These are phyloP conservation scores for Cercospora zeina DNA, from an alignment of 2,329 filamentous ascomycete genomes.

Conservation along the genomic window DNA sequence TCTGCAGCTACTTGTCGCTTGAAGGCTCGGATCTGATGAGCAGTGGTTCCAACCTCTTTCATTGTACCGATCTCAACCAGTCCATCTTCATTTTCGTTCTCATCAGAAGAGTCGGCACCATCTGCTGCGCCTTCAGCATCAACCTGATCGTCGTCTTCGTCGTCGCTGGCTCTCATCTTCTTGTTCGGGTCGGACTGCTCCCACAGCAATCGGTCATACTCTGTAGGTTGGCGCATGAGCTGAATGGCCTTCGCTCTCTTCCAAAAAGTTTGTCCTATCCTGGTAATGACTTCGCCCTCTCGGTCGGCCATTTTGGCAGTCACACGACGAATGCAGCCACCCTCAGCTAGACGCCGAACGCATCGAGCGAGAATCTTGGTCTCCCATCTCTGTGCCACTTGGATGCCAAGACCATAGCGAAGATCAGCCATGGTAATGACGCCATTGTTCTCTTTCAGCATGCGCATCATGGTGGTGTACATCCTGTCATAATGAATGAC, in stretches of 20 bases:
- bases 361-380: constrained; percentile 44
- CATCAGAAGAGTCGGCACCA: constrained; percentile 7
- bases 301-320: constrained; percentile 22
- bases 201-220: constrained; percentile 35
- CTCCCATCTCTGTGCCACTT: constrained; percentile 40
- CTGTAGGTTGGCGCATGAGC: constrained; percentile 43
- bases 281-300: constrained; percentile 26
- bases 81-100: constrained; percentile 14
- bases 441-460: constrained; percentile 51
- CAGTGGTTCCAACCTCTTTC: constrained; percentile 12
- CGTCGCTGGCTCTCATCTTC: constrained; percentile 11
- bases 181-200: constrained; percentile 19
- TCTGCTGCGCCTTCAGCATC: constrained; percentile 6
- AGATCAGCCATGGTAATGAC: constrained; percentile 57
- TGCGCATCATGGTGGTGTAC: constrained; percentile 50
- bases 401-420: constrained; percentile 47
- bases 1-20: not conserved
- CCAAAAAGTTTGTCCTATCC: constrained; percentile 10
- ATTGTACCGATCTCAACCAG: constrained; percentile 15
- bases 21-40: not conserved
- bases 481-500: constrained; percentile 52
- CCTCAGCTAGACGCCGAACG: constrained; percentile 44
- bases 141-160: constrained; percentile 16
- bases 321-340: constrained; percentile 42
- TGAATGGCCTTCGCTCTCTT: constrained; percentile 38